A percentile compares a stretch with the other conserved stretches of the same genome.
phyloP scores from a whole-genome alignment of 768 basidiomycete genomes.

The Pleurotus salmoneostramineus region DNA sequence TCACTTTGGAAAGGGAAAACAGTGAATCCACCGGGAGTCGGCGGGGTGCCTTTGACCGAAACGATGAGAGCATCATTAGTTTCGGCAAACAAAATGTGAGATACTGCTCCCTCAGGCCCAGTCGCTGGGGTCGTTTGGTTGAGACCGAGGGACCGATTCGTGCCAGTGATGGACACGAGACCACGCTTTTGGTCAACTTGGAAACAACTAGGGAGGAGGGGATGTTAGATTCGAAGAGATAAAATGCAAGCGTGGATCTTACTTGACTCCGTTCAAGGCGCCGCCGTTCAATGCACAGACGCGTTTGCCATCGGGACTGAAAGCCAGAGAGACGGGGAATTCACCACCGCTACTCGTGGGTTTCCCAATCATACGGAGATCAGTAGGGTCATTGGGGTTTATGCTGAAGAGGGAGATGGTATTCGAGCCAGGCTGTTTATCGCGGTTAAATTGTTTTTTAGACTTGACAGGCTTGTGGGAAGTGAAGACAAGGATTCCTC shows the following conservation, averaged over 20 bases:
- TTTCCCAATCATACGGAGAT: constrained; percentile 36
- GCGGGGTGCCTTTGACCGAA: constrained; percentile 45
- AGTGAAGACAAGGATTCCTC: background rate
- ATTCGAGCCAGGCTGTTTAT: constrained; percentile 41
- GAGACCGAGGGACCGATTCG: constrained; percentile 36
- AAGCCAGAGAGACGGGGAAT: constrained; percentile 44
- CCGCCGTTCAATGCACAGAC: constrained; percentile 43
- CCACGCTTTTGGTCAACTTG: constrained; percentile 36
- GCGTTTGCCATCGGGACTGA: constrained; percentile 26
- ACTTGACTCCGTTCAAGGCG: constrained; percentile 37
- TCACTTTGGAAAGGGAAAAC: constrained; percentile 41
- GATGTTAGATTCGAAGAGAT: background rate
- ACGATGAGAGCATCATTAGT: constrained; percentile 40
- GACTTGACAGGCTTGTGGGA: too few relatives aligned
- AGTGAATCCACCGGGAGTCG: constrained; percentile 46
- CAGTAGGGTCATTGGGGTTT: constrained; percentile 37
- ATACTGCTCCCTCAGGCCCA: constrained; percentile 40
- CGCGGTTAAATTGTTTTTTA: background rate
- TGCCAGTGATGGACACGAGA: constrained; percentile 33
- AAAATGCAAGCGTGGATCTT: background rate
- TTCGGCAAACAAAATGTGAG: constrained; percentile 43
- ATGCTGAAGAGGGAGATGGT: constrained; percentile 36
- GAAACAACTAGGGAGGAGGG: constrained; percentile 32
- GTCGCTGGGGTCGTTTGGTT: constrained; percentile 50
- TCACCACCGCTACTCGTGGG: constrained; percentile 43